Base-by-base conservation (phyloP, 2,329 filamentous ascomycete species). In the Paraconiothyrium brasiliense region DNA sequence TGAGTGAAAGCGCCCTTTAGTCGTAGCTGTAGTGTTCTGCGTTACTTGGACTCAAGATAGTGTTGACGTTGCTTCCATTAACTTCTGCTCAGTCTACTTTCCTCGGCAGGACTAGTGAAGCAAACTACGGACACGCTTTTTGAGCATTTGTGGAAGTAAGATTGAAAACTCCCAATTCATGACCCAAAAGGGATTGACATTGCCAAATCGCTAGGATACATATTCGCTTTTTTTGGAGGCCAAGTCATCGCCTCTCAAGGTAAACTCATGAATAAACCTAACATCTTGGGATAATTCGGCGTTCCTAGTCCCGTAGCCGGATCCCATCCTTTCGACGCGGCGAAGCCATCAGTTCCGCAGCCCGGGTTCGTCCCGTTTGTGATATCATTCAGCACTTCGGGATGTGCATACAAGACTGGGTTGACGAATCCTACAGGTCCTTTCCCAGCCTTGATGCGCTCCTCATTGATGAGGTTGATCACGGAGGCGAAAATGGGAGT, bases 401-500 rank as follows among this genome's bases (percentile, higher is more conserved):
- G 80, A 11, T 66, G 54, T 0, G 70, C 71, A 68, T 88, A 88
- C 2, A 87, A 68, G 81, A 84, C 86, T 0, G 85, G 86, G 65
- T 88, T 88, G 39, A 88, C 62, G 78, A 87, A 87, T 0, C 86
- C 86, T 58, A 87, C 72, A 0, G 80, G 72, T 0, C 80, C 67
- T 67, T 84, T 80, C 9, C 83, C 83, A 3, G 74, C 76, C 0
- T 79, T 73, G 16, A 88, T 72, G 16, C 85, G 80, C 1, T 83
- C 85, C 67, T 89, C 86, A 66, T 90, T 90, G 58, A 90, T 74
- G 8, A 90, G 80, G 0, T 84, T 81, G 27, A 90, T 75, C 24
- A 90, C 77, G 1, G 80, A 83, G 0, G 85, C 84, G 44, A 86
- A 85, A 0, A 85, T 77, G 0, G 89, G 89, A 1, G 85, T 74